Conservation (phyloP, 2,329 filamentous ascomycete genomes). For the Exophiala bonariae region DNA sequence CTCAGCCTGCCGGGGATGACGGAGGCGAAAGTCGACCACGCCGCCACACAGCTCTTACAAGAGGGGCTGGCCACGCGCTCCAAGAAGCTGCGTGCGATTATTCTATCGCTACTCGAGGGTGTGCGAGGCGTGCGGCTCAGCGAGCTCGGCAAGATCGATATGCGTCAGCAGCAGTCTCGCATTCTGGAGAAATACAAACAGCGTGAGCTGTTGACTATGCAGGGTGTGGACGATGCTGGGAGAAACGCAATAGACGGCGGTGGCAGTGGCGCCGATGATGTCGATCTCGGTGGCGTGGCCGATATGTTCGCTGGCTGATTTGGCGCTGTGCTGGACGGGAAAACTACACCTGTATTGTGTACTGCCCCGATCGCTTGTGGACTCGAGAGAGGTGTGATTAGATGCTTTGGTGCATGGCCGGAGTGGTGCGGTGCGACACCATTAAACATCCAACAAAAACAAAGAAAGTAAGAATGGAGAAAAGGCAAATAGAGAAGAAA, state of each 20-base stretch:
- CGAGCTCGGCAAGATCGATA: constrained; percentile 80
- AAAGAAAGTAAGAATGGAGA: no score
- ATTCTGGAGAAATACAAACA: constrained; percentile 30
- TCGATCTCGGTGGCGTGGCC: constrained; percentile 53
- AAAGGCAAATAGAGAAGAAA: no score
- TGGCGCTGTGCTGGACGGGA: no score
- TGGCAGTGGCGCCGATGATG: constrained; percentile 46
- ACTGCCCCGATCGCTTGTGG: no score
- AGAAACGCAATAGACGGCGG: constrained; percentile 37
- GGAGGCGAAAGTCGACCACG: constrained; percentile 64
- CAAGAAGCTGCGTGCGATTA: constrained; percentile 76
- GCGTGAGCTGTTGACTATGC: constrained; percentile 27
- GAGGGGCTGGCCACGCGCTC: constrained; percentile 56
- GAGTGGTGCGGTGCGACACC: no score
- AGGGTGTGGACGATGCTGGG: constrained; percentile 14
- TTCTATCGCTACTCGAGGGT: constrained; percentile 81
- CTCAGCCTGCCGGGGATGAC: constrained; percentile 76
- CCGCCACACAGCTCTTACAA: constrained; percentile 61
- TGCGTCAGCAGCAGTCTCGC: constrained; percentile 21
- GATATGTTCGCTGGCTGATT: constrained; percentile 52
- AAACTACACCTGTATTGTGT: no score
- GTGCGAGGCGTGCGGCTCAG: constrained; percentile 89
- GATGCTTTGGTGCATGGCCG: no score
- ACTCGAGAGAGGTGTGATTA: no score
- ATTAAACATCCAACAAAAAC: no score